A percentile compares a stretch with the other conserved stretches of the same genome.
Evolutionary conservation across 2,329 filamentous ascomycete genomes (phyloP).

Genomic region (Juglanconis sp.): DNA sequence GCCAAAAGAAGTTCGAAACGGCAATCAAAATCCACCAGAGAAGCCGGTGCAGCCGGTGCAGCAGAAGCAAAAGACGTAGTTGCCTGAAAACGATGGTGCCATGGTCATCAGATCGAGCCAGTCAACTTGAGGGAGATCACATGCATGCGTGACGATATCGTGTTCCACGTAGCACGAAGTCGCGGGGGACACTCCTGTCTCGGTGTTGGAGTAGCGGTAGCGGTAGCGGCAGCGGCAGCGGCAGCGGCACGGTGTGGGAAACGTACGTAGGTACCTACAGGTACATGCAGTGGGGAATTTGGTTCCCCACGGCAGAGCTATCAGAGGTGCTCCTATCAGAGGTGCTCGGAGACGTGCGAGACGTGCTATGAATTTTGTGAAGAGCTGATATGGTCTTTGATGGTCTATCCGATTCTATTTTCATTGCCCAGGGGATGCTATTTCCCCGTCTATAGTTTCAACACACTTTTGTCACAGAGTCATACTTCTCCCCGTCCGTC

Average conservation of each 20-base stretch:
- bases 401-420: background rate
- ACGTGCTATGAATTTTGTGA: background rate
- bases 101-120: background rate
- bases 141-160: slow-evolving; percentile 3
- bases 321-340: too few species aligned
- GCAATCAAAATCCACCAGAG: background rate
- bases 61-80: background rate
- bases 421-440: background rate
- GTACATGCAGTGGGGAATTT: background rate
- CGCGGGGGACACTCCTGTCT: too few species aligned
- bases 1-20: background rate
- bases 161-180: background rate
- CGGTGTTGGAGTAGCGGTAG: background rate
- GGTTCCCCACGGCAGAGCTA: background rate
- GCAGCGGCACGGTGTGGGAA: background rate
- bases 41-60: background rate
- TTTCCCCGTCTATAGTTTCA: background rate
- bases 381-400: background rate
- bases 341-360: background rate
- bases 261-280: too few species aligned
- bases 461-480: background rate
- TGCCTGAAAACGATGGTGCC: background rate
- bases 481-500: slow-evolving; percentile 31
- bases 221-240: background rate
- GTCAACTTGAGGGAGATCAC: slow-evolving; percentile 2